Conservation (phyloP, 2,329 filamentous ascomycete genomes). For the Pseudocercospora vitis region DNA sequence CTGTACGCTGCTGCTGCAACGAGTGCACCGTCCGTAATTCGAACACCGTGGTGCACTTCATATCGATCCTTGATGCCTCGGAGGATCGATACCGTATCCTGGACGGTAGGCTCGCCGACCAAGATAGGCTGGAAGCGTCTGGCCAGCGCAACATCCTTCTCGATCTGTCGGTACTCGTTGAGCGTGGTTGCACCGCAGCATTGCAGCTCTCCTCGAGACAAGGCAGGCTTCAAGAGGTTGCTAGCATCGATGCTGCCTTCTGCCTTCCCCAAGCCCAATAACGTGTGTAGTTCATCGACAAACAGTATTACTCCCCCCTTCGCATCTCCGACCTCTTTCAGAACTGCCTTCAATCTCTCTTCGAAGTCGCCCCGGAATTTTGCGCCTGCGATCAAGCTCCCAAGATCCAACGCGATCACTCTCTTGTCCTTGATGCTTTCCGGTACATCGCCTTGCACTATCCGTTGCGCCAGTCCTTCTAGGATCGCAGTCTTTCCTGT, state of each 20-base stretch:
- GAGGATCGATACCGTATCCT: slow-evolving; percentile 91
- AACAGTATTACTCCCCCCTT: slow-evolving; percentile 90
- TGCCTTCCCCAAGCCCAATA: slow-evolving; percentile 89
- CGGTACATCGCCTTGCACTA: slow-evolving; percentile 88
- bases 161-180: slow-evolving; percentile 87
- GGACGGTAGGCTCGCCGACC: slow-evolving; percentile 86
- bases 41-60: slow-evolving; percentile 93
- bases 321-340: slow-evolving; percentile 88
- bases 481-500: slow-evolving; percentile 93
- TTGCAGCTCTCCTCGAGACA: slow-evolving; percentile 90
- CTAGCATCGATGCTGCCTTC: slow-evolving; percentile 96
- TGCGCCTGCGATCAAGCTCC: slow-evolving; percentile 89
- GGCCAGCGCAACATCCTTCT: slow-evolving; percentile 92
- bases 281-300: slow-evolving; percentile 88
- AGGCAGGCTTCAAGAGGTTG: slow-evolving; percentile 87
- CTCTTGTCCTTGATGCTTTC: slow-evolving; percentile 94
- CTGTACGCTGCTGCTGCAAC: slow-evolving; percentile 90
- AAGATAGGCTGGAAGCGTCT: slow-evolving; percentile 91
- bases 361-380: slow-evolving; percentile 97
- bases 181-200: slow-evolving; percentile 94
- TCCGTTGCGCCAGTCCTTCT: slow-evolving; percentile 85
- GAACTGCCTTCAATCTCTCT: slow-evolving; percentile 83
- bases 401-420: slow-evolving; percentile 83
- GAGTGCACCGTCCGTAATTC: slow-evolving; percentile 87
- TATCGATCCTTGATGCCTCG: slow-evolving; percentile 97